phyloP scores from a whole-genome alignment of 192 early-diverging fungal species.

The Irineochytrium annulatum region DNA sequence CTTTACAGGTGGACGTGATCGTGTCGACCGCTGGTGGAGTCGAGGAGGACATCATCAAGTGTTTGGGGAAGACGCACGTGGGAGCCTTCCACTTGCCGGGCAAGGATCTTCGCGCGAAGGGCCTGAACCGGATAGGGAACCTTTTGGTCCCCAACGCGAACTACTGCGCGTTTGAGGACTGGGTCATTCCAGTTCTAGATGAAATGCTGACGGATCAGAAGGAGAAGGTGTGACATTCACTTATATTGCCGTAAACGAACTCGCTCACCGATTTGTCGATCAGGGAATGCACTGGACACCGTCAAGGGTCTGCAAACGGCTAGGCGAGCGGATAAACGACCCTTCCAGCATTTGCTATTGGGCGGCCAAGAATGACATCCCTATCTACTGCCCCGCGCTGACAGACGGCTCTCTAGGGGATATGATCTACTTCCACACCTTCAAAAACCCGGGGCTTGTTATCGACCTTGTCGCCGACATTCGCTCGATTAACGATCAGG shows the following conservation, averaged over 20 bases:
- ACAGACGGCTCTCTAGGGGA: slow-evolving; percentile 98
- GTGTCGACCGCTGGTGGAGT: slow-evolving; percentile 93
- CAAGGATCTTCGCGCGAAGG: slow-evolving; percentile 74
- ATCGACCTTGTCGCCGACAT: slow-evolving; percentile 93
- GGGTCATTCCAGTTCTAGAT: slow-evolving; percentile 93
- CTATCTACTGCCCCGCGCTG: slow-evolving; percentile 94
- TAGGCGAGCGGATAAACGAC: slow-evolving; percentile 89
- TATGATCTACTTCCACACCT: slow-evolving; percentile 99
- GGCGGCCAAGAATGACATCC: slow-evolving; percentile 89
- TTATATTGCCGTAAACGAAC: neutral
- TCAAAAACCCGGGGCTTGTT: slow-evolving; percentile 88
- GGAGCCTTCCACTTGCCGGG: slow-evolving; percentile 78
- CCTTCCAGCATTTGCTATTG: slow-evolving; percentile 93
- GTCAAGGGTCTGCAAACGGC: slow-evolving; percentile 77
- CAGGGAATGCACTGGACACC: slow-evolving; percentile 84
- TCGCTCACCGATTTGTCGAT: neutral
- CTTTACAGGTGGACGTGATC: slow-evolving; percentile 66
- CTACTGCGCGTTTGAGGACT: slow-evolving; percentile 99
- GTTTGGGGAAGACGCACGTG: slow-evolving; percentile 82
- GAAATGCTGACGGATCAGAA: slow-evolving; percentile 90
- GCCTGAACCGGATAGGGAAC: slow-evolving; percentile 95
- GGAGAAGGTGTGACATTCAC: slow-evolving; percentile 40
- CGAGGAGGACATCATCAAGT: slow-evolving; percentile 99
- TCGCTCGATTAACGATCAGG: slow-evolving; percentile 83
- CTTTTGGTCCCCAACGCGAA: slow-evolving; percentile 97